phyloP scores from a whole-genome alignment of 345 rosid genomes.

The Sisymbrium irio region DNA sequence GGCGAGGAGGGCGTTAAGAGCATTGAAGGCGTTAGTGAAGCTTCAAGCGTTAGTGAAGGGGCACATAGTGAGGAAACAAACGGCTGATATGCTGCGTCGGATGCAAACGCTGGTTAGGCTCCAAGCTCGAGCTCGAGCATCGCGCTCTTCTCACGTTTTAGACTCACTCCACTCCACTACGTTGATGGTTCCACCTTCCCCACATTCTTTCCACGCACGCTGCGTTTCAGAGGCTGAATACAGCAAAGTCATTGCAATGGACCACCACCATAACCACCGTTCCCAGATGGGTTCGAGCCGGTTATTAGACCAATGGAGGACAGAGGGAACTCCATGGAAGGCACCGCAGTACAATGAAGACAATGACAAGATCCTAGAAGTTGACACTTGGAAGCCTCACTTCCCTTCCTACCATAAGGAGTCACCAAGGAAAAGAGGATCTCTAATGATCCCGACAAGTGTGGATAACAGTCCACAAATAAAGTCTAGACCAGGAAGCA shows the following conservation, averaged over 20 bases:
- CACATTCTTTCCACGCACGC: slow-evolving; percentile 29
- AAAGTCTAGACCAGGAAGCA: slow-evolving; percentile 64
- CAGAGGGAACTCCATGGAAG: slow-evolving; percentile 59
- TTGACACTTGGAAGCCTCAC: slow-evolving; percentile 94
- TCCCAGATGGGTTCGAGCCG: slow-evolving; percentile 52
- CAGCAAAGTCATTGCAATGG: slow-evolving; percentile 33
- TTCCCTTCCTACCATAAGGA: slow-evolving; percentile 45
- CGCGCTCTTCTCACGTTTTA: slow-evolving; percentile 48
- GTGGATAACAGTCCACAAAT: slow-evolving; percentile 74
- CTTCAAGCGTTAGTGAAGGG: slow-evolving; percentile 96
- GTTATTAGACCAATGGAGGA: slow-evolving; percentile 65
- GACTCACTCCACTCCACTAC: slow-evolving; percentile 47
- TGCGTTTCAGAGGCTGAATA: slow-evolving; percentile 32
- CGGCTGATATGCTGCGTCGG: slow-evolving; percentile 70
- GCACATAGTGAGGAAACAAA: slow-evolving; percentile 84
- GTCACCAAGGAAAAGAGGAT: slow-evolving; percentile 50
- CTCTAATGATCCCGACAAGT: slow-evolving; percentile 42
- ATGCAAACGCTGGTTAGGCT: slow-evolving; percentile 80
- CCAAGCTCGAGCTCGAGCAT: slow-evolving; percentile 74
- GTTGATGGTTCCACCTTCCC: slow-evolving; percentile 36
- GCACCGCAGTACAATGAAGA: slow-evolving; percentile 36
- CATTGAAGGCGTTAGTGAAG: slow-evolving; percentile 86
- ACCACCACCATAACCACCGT: slow-evolving; percentile 29
- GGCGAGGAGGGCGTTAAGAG: slow-evolving; percentile 94
- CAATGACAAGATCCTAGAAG: slow-evolving; percentile 83